Evolutionary conservation across 75 land plant species (phyloP).

Genomic region (Cunninghamia lanceolata): DNA sequence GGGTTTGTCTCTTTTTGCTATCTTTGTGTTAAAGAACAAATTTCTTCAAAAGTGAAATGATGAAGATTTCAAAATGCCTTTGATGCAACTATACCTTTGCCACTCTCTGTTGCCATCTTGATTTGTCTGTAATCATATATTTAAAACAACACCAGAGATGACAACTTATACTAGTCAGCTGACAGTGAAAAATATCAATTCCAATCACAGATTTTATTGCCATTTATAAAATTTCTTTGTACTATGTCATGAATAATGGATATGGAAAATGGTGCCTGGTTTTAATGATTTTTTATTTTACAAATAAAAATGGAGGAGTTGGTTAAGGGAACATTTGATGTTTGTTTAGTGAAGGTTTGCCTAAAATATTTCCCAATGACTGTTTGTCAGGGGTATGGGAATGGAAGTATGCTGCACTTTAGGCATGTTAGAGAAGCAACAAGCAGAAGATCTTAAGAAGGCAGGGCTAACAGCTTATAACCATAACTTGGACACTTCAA

Average conservation of each 20-base stretch:
- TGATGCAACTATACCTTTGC: background rate
- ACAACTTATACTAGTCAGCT: too few relatives aligned
- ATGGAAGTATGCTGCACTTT: constrained; percentile 99
- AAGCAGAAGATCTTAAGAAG: constrained; percentile 85
- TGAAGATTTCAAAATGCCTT: background rate
- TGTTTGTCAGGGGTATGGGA: constrained; percentile 81
- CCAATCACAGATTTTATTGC: background rate
- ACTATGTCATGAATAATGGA: background rate
- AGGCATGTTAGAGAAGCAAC: constrained; percentile 98
- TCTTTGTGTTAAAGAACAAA: background rate
- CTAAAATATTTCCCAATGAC: background rate
- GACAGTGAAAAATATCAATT: background rate
- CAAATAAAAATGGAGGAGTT: background rate
- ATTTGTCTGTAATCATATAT: background rate
- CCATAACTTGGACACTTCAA: constrained; percentile 96
- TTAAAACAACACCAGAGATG: too few relatives aligned
- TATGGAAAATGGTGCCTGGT: background rate
- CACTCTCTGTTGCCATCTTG: background rate
- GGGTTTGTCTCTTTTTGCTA: background rate
- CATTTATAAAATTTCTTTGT: background rate
- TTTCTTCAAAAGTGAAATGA: background rate
- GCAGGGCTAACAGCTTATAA: constrained; percentile 99
- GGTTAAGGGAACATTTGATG: background rate
- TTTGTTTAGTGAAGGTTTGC: background rate
- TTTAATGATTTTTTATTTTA: background rate